These are phyloP conservation scores for Sanghuangporus weigelae DNA, from an alignment of 1,284 basidiomycete species.

Conservation along the genomic window DNA sequence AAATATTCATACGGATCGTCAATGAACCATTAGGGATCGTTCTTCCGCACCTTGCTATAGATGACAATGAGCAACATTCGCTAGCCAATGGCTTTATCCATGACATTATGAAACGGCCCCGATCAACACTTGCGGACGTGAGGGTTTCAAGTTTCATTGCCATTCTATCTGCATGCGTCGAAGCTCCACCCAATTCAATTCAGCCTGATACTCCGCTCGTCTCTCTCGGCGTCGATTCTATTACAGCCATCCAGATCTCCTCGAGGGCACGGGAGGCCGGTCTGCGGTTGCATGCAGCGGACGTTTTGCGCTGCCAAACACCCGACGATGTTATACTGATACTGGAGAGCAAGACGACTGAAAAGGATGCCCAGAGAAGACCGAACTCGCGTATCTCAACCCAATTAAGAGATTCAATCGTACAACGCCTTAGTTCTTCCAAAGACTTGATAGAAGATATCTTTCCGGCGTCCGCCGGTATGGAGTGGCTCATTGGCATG, in stretches of 20 bases:
- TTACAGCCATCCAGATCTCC: conserved; percentile 44
- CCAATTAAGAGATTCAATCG: conserved; percentile 11
- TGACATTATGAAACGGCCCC: not conserved
- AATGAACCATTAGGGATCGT: conserved; percentile 18
- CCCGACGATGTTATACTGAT: conserved; percentile 26
- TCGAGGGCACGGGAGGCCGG: conserved; percentile 35
- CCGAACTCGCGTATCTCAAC: not conserved
- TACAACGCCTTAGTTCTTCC: conserved; percentile 16
- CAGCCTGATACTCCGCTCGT: conserved; percentile 31
- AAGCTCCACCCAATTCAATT: conserved; percentile 24
- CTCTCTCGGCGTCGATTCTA: conserved; percentile 47
- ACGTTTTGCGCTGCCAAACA: conserved; percentile 37
- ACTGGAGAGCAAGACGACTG: not conserved
- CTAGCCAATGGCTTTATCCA: not conserved
- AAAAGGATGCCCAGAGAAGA: not conserved
- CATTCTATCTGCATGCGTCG: conserved; percentile 24
- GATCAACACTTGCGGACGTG: not conserved
- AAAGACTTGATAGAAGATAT: conserved; percentile 17
- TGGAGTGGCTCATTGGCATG: conserved; percentile 39
- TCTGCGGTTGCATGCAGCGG: conserved; percentile 31
- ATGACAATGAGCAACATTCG: not conserved
- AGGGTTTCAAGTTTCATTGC: conserved; percentile 19
- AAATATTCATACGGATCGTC: conserved; percentile 27
- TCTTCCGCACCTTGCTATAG: not conserved
- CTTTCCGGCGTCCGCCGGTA: conserved; percentile 29